These are phyloP conservation scores for Ophiostoma perfectum DNA, from an alignment of 2,329 filamentous ascomycete genomes.

Conservation along the genomic window DNA sequence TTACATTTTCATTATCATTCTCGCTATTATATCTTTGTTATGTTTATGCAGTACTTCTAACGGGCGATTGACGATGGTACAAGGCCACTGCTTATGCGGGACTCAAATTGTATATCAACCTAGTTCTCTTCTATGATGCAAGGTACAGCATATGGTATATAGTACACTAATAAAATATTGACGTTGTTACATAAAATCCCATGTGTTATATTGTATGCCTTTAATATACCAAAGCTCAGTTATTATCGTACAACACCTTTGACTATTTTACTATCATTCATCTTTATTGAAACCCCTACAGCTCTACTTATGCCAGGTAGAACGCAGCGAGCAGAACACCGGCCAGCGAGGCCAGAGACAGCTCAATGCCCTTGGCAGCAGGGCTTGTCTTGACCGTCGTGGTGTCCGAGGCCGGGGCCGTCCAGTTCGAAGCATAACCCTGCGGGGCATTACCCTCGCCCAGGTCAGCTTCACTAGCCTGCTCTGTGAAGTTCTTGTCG, in stretches of 20 bases:
- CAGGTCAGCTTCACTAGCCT: slow-evolving; percentile 24
- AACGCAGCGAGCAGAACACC: neutral
- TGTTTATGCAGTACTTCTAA: neutral
- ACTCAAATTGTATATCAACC: too few relatives aligned
- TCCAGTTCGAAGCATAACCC: slow-evolving; percentile 24
- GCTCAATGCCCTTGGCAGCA: neutral
- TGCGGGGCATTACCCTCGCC: slow-evolving; percentile 32
- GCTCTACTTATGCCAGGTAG: neutral
- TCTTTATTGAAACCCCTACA: too few relatives aligned
- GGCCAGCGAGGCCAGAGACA: slow-evolving; percentile 6
- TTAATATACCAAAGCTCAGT: neutral
- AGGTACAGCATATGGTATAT: too few relatives aligned
- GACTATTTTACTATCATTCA: too few relatives aligned
- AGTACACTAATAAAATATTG: too few relatives aligned
- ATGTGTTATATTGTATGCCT: neutral
- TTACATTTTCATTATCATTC: neutral
- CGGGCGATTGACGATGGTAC: too few relatives aligned
- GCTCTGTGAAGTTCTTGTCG: slow-evolving; percentile 28
- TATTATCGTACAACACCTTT: too few relatives aligned
- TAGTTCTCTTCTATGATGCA: too few relatives aligned
- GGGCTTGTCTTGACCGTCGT: slow-evolving; percentile 5
- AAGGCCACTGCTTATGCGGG: too few relatives aligned
- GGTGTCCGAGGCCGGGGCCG: neutral
- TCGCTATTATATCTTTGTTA: neutral
- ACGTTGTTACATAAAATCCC: too few relatives aligned